Evolutionary conservation across 257 asterid genomes (phyloP), one percentile per base, ranked within the genome.

Genomic region (Solanum lignicaule): DNA sequence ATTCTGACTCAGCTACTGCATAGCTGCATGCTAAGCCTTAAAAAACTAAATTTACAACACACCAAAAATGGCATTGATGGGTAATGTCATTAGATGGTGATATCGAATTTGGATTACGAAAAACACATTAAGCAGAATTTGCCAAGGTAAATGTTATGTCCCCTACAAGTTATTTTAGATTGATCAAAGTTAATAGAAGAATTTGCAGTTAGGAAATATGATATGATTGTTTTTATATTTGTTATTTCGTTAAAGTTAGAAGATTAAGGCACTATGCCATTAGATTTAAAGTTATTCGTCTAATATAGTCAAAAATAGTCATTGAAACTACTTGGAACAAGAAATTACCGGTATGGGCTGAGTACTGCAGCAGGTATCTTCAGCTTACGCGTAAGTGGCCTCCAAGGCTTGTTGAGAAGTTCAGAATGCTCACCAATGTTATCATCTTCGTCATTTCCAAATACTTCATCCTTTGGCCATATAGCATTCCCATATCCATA

Each of bases 401-500:
- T 92, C 98, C 98, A 95, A 6, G 98, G 98, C 92, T 94, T 94
- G 92, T 86, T 90, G 32, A 92, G 91, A 88, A 95, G 93, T 85
- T 94, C 98, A 35, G 91, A 83, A 60, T 94, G 93, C 90, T 95
- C 96, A 2, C 91, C 89, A 0, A 89, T 88, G 60, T 87, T 92
- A 36, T 91, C 92, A 36, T 88, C 90, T 81, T 89, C 91, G 33
- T 90, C 97, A 48, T 92, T 93, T 15, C 88, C 90, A 52, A 90
- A 87, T 16, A 93, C 96, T 36, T 89, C 97, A 15, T 93, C 98
- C 76, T 93, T 92, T 10, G 98, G 98, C 98, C 98, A 95, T 86
- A 94, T 91, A 25, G 98, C 98, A 92, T 95, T 95, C n/a, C 98
- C 98, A 90, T 94, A 95, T 60, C 98, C 98, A 69, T 95, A 95